phyloP scores from a whole-genome alignment of 345 rosid genomes.

The Populus pruinosa region DNA sequence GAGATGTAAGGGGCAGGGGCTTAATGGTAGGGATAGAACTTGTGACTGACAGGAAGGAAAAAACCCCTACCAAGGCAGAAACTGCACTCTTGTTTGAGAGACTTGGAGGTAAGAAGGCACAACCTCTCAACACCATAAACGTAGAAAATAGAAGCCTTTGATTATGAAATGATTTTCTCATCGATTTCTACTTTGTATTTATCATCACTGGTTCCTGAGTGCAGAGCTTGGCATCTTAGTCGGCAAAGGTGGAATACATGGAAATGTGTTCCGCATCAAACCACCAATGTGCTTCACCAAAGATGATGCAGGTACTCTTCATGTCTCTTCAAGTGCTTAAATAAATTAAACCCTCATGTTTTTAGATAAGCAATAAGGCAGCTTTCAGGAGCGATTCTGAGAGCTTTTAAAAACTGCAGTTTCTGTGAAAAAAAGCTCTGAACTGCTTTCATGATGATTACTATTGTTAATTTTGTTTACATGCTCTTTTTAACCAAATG shows the following conservation, averaged over 20 bases:
- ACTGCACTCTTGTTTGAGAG: constrained; percentile 71
- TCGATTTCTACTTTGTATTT: background rate
- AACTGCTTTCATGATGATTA: background rate
- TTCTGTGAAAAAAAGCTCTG: background rate
- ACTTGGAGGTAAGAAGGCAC: constrained; percentile 54
- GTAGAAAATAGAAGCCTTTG: background rate
- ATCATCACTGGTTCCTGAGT: constrained; percentile 2
- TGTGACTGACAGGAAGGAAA: constrained; percentile 69
- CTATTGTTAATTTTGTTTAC: background rate
- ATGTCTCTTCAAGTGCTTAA: background rate
- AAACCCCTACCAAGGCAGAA: constrained; percentile 89
- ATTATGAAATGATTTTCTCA: background rate
- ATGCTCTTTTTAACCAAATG: background rate
- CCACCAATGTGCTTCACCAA: constrained; percentile 95
- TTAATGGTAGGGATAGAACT: constrained; percentile 85
- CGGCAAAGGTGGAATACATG: constrained; percentile 92
- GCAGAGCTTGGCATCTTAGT: constrained; percentile 75
- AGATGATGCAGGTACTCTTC: constrained; percentile 78
- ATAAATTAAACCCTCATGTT: background rate
- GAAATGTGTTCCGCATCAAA: constrained; percentile 81
- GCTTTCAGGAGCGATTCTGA: background rate
- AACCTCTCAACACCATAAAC: constrained; percentile 1
- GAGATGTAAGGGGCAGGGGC: constrained; percentile 93
- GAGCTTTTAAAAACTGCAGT: background rate
- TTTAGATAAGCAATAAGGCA: background rate